A percentile compares a stretch with the other conserved stretches of the same genome.
These are phyloP conservation scores for Trichoderma semiorbis DNA, from an alignment of 2,329 filamentous ascomycete genomes.

Conservation along the genomic window DNA sequence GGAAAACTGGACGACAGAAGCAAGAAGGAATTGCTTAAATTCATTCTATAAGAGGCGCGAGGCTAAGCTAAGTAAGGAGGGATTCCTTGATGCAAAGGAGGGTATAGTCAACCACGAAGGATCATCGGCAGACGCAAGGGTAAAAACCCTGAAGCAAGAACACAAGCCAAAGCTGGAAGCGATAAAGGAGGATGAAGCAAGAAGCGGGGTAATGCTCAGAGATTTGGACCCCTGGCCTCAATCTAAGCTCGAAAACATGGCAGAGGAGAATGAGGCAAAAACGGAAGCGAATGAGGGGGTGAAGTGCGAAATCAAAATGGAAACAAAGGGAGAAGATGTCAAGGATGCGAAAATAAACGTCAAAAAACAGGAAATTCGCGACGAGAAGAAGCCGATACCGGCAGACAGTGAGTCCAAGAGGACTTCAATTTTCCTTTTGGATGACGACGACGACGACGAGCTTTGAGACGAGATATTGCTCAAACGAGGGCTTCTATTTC, in stretches of 20 bases:
- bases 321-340: conserved; percentile 11
- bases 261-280: background rate
- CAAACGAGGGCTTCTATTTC: background rate
- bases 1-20: conserved; percentile 83
- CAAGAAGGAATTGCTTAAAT: conserved; percentile 74
- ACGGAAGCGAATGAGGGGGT: conserved; percentile 15
- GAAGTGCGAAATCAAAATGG: conserved; percentile 22
- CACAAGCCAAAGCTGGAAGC: background rate
- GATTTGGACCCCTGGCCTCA: background rate
- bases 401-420: conserved; percentile 27
- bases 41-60: conserved; percentile 71
- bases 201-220: conserved; percentile 10
- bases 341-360: conserved; percentile 23
- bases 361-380: conserved; percentile 1
- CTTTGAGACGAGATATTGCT: conserved; percentile 26
- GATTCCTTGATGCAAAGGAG: conserved; percentile 13
- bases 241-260: conserved; percentile 1
- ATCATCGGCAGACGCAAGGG: conserved; percentile 19
- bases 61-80: conserved; percentile 42
- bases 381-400: conserved; percentile 23
- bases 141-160: conserved; percentile 17
- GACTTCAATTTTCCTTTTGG: conserved; percentile 37
- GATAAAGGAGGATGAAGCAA: conserved; percentile 13
- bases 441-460: conserved; percentile 39
- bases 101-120: conserved; percentile 24